Evolutionary conservation across 441 rosid species (phyloP).

Genomic region (Mallotus repandus): DNA sequence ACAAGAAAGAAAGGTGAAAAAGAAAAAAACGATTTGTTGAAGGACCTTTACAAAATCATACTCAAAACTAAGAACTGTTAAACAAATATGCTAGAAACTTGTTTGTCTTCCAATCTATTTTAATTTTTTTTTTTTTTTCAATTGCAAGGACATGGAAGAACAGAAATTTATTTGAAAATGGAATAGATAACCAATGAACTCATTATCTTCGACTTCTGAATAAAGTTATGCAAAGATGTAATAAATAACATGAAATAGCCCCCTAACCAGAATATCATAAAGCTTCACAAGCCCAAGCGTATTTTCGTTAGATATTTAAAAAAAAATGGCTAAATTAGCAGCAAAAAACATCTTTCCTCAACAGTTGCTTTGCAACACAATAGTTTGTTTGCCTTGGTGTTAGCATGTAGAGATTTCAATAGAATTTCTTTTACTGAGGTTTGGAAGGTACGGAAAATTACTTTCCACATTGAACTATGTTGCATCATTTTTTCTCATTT

Average conservation of each 20-base stretch:
- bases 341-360: not conserved
- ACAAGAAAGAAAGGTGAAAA: not conserved
- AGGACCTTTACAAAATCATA: not conserved
- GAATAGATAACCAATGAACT: not conserved
- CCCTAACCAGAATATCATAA: not conserved
- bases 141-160: not conserved
- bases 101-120: not conserved
- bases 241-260: not conserved
- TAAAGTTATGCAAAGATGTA: not conserved
- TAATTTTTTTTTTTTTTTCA: not conserved
- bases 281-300: conserved; percentile 5
- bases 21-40: not conserved
- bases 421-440: not conserved
- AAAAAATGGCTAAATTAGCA: not conserved
- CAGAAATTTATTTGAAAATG: not conserved
- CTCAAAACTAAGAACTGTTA: not conserved
- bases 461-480: not conserved
- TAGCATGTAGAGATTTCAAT: not conserved
- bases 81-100: not conserved
- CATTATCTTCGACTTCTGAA: not conserved
- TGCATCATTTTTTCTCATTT: not conserved
- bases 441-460: conserved; percentile 1
- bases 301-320: not conserved
- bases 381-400: not conserved
- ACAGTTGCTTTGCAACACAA: not conserved